phyloP scores from a whole-genome alignment of 345 rosid genomes.

The Salix arbutifolia region DNA sequence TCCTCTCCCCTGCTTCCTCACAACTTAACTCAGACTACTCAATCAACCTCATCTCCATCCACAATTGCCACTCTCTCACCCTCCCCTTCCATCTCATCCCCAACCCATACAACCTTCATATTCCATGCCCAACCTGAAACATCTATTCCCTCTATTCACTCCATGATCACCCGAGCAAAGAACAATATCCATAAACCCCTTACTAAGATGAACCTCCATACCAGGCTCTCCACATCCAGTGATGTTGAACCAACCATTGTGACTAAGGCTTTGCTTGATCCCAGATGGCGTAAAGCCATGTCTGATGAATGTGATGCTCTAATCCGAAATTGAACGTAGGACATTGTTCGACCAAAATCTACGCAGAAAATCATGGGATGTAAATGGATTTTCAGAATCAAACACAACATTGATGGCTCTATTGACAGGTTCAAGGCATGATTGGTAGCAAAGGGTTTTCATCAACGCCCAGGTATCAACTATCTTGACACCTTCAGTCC shows the following conservation, averaged over 20 bases:
- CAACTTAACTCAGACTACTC: too few relatives aligned
- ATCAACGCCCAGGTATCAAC: neutral
- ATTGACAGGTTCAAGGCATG: neutral
- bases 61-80: too few relatives aligned
- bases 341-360: neutral
- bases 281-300: neutral
- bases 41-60: too few relatives aligned
- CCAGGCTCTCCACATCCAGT: fast-evolving
- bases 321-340: neutral
- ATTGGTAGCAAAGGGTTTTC: neutral
- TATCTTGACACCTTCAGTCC: neutral
- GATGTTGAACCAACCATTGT: fast-evolving
- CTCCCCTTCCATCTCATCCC: too few relatives aligned
- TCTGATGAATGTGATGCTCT: neutral
- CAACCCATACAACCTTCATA: too few relatives aligned
- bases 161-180: neutral
- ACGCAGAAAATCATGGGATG: neutral
- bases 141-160: fast-evolving
- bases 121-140: neutral
- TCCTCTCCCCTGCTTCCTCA: too few relatives aligned
- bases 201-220: neutral
- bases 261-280: fast-evolving
- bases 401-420: neutral
- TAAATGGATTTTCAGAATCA: neutral
- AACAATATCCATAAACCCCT: neutral